Evolutionary conservation across 1,284 basidiomycete species (phyloP), one percentile per base, ranked within the genome.

Genomic region (Athelia psychrophila): DNA sequence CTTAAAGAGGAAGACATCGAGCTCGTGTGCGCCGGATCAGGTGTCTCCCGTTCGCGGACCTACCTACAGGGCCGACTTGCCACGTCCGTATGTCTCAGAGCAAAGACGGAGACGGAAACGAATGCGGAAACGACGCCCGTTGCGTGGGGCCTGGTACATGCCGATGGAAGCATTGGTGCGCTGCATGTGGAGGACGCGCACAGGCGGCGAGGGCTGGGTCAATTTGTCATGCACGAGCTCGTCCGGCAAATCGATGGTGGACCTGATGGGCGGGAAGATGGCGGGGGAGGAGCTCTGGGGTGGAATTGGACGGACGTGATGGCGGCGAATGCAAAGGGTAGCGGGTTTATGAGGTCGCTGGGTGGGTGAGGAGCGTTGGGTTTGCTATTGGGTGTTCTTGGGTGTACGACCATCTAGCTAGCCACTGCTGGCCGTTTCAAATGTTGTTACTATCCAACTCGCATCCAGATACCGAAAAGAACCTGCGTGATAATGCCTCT

Each of bases 231-330:
- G 13, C 32, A 44, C 19, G 38, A 38, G 16, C 50, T 64, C 46
- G 33, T 15, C n/a, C 51, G 54, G 40, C 58, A 46, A 33, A 24
- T 60, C 36, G 52, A 56, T 38, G 49, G 57, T 8, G 27, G 27
- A 5, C 47, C 49, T n/a, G 16, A 36, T 32, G 48, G 25, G 24
- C 22, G 42, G 13, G 51, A 15, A n/a, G 58, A 63, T 54, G 36
- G 48, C 2, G 52, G 56, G 19, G 52, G 64, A 22, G 58, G 64
- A 20, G 56, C 60, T 1, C 44, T 64, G 0, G 55, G 60, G 3
- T 64, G 62, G 62, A 56, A 62, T 35, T 64, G 62, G 62, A 44
- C 47, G 27, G 58, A 65, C n/a, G 48, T 48, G 1, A 51, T 30
- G 8, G 19, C 9, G 2, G n/a, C 20, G 5, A 63, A 56, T 15